Base-by-base conservation (phyloP, 1,139 yeast species). In the Kluyveromyces marxianus region DNA sequence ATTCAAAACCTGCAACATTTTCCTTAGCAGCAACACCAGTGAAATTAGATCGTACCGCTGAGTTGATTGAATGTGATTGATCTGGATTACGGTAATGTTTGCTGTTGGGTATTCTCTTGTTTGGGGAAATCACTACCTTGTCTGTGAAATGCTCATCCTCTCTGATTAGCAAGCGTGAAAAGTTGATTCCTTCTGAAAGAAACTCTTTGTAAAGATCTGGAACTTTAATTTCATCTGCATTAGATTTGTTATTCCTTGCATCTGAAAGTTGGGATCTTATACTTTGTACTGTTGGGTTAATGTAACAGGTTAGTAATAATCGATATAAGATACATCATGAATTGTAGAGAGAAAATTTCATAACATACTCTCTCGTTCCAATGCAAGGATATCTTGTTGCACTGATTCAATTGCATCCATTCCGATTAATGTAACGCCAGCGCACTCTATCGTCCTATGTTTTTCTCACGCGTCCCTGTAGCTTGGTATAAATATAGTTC, bases 371-470 rank as follows among this genome's bases (percentile, higher is more conserved):
- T 62, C 65, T 31, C 48, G 51, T 36, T 44, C 49, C 25, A 62
- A 44, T 3, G 65, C 55, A 25, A 48, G 56, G 31, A 61, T 54
- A 49, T 62, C 66, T 39, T 61, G 65, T 39, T 58, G 55, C 25
- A 54, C 42, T 28, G 58, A 60, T 3, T 43, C 50, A 4, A 56
- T 14, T 3, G 49, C 54, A 4, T 53, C 40, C 60, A 56, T 56
- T 35, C 10, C 21, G 21, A 14, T 14, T 14, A 14, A 14, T 1
- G 21, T 14, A 14, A 14, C 21, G 21, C 21, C 21, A 14, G 35
- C 7, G 34, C 25, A 10, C 35, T 25, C 24, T 24, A 10, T 25
- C 21, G 6, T 14, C 21, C 35, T 30, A 30, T 7, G 32, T 30
- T 30, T 30, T 30, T 30, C 21, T 14, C 21, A 14, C 21, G 21